Base-by-base conservation (phyloP, 306 rosid species). In the Acacia crassicarpa region DNA sequence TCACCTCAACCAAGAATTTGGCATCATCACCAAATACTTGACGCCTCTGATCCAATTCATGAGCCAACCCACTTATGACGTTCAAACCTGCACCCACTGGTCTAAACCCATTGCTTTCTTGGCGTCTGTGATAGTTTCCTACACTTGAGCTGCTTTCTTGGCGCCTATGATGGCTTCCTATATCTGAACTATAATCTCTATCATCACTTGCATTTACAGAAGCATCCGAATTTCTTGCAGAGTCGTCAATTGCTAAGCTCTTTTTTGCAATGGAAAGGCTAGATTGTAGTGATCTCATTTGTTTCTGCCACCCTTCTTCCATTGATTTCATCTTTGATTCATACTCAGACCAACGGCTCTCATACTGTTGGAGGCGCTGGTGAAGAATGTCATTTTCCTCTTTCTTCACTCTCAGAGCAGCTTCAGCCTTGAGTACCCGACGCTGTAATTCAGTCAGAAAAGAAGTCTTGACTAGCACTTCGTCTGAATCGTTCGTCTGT, bases 301-400 rank as follows among this genome's bases (percentile, higher is more conserved):
- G 98, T 77, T 92, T 94, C 87, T 94, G 98, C 98, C 98, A 94
- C 41, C 90, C 97, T 85, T 94, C 98, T 89, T 94, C 98, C 98
- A 94, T 94, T 85, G 98, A 92, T 81, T 91, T 90, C 98, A 94
- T 94, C 84, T 94, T 94, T 77, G 89, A 69, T 84, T 94, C 98
- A 76, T 94, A 94, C 78, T 94, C 98, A 4, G 97, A 91, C 98
- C 98, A 94, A 65, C 98, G 94, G 85, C 83, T 94, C 81, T 94
- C 98, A 6, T 94, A 94, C 82, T 93, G 98, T 69, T 94, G 98
- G 81, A 93, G 88, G 17, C 97, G 98, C 76, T 93, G 98, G 82
- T 90, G 89, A 80, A 94, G 97, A 65, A 94, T 93, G 87, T 93
- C 97, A 77, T 93, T 94, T 88, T 94, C 98, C 53, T 91, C 97